Evolutionary conservation across 2,329 filamentous ascomycete genomes (phyloP), one percentile per base, ranked within the genome.

Genomic region (Penicillium fuscoglaucum): DNA sequence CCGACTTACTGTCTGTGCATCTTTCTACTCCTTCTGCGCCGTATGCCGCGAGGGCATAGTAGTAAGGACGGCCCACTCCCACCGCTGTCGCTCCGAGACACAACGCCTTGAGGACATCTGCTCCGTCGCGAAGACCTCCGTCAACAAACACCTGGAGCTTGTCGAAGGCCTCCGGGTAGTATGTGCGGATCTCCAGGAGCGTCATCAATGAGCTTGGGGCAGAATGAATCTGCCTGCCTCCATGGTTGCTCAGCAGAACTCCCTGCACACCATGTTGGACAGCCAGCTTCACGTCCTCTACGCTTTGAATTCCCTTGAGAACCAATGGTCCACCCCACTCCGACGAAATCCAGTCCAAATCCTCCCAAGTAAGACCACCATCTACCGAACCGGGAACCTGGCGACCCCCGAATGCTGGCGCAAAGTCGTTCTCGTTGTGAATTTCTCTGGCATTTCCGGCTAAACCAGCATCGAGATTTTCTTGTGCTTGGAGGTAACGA

Each of bases 171-270:
- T 81, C 75, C 0, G 81, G 81, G 50, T 75, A 82, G 10, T 73
- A 71, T 31, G 68, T 74, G n/a, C 82, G 76, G 15, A 83, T 74
- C 61, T 84, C 82, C 4, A 83, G 66, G 0, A 83, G 73, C 0
- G 79, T 77, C 31, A 82, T 70, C 13, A 83, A 75, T 0, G 76
- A 73, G 0, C 80, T 76, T 19, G 65, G 80, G 33, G 70, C 72
- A 10, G 78, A 79, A 52, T 84, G 82, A 3, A 83, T 72, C 0
- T 79, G 78, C 29, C 83, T 72, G 4, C 83, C 83, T 28, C 83
- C 83, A 55, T 84, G 83, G 62, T 85, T 85, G 52, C 77, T 81
- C 28, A 85, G 61, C 55, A 83, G 70, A 29, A 85, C 79, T 6
- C 82, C 82, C 47, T 82, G 61, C 0, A 57, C 62, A 1, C 47